These are phyloP conservation scores for Colletotrichum lini DNA, from an alignment of 2,329 filamentous ascomycete genomes.

Conservation along the genomic window DNA sequence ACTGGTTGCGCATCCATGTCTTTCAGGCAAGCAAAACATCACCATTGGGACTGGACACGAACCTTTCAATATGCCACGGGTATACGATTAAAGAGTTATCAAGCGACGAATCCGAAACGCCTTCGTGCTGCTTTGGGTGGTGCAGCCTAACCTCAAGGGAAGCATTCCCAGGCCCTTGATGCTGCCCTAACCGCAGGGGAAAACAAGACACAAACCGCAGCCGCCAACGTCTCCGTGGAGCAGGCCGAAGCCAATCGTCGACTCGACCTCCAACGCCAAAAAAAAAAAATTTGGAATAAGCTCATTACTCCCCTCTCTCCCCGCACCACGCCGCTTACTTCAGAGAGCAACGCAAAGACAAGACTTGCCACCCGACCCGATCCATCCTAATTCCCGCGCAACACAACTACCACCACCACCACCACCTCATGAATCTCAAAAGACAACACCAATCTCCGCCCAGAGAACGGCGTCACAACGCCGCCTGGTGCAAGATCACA, in stretches of 20 bases:
- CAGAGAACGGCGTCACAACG: neutral
- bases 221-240: conserved; percentile 30
- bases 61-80: conserved; percentile 2
- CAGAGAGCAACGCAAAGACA: neutral
- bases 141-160: conserved; percentile 5
- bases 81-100: conserved; percentile 34
- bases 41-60: neutral
- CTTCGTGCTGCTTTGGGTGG: conserved; percentile 4
- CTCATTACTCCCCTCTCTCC: conserved; percentile 21
- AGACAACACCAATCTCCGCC: conserved; percentile 4
- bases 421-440: neutral
- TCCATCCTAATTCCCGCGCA: neutral
- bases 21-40: neutral
- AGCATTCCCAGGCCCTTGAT: conserved; percentile 15
- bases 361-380: neutral
- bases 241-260: conserved; percentile 10
- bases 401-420: neutral
- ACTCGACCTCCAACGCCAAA: conserved; percentile 32
- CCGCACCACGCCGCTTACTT: neutral
- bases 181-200: neutral
- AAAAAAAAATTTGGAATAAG: neutral
- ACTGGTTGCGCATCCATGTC: no score
- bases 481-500: conserved; percentile 18
- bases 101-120: conserved; percentile 31
- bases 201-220: neutral